Evolutionary conservation across 2,329 filamentous ascomycete genomes (phyloP).

Genomic region (Ophiocordyceps robertsii): DNA sequence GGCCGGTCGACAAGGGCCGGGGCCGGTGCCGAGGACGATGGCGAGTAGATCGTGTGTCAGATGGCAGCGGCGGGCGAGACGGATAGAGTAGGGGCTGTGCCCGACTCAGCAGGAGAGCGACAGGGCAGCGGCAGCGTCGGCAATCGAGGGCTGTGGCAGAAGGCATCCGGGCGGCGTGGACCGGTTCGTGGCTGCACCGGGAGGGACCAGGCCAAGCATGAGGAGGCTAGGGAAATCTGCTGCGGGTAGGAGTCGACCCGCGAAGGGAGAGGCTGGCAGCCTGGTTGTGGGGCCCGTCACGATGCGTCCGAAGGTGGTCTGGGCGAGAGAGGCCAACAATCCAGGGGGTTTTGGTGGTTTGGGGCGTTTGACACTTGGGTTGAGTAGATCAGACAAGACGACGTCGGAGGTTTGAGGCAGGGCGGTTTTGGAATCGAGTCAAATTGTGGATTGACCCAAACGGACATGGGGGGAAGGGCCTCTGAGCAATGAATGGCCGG

Average conservation of each 20-base stretch:
- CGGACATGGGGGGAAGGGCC: background rate
- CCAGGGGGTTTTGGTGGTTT: background rate
- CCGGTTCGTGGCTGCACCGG: conserved; percentile 12
- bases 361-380: background rate
- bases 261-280: too few species aligned
- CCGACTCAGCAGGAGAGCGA: background rate
- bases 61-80: conserved; percentile 5
- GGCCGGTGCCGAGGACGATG: conserved; percentile 6
- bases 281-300: background rate
- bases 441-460: background rate
- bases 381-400: conserved; percentile 2
- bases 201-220: too few species aligned
- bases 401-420: conserved; percentile 2
- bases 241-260: too few species aligned
- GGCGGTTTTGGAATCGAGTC: background rate
- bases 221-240: too few species aligned
- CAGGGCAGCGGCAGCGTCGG: conserved; percentile 4
- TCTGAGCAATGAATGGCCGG: background rate
- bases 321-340: background rate
- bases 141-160: conserved; percentile 25
- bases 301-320: background rate
- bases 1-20: conserved; percentile 4
- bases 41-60: conserved; percentile 7
- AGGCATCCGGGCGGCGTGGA: conserved; percentile 40
- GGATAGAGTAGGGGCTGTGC: conserved; percentile 8